Evolutionary conservation across 352 stramenopile species (phyloP).

Genomic region (Globisporangium nagaii): DNA sequence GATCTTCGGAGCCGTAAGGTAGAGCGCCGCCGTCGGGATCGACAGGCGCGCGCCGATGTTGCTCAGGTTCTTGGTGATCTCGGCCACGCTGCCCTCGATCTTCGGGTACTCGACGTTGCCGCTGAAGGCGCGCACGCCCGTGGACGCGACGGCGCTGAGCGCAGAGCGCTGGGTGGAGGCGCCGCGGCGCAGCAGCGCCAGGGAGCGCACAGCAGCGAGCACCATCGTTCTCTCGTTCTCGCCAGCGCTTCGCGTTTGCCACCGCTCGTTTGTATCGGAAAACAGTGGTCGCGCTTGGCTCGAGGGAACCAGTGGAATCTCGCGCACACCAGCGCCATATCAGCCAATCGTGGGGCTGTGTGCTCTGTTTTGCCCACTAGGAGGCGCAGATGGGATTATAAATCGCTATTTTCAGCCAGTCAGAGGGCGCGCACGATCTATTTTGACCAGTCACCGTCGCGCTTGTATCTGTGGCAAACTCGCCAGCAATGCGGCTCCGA

Average conservation of each 20-base stretch:
- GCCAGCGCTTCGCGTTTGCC: conserved; percentile 2
- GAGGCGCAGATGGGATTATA: too few species aligned
- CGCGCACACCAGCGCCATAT: too few species aligned
- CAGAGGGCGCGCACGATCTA: too few species aligned
- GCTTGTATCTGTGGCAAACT: too few species aligned
- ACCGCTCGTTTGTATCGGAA: neutral
- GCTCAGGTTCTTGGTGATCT: conserved; percentile 65
- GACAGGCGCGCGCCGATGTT: conserved; percentile 70
- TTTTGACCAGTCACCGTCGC: too few species aligned
- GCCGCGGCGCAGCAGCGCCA: conserved; percentile 9
- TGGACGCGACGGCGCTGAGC: neutral
- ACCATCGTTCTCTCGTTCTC: conserved; percentile 9
- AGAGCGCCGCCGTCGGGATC: conserved; percentile 70
- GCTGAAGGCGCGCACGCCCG: conserved; percentile 48
- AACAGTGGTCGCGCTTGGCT: neutral
- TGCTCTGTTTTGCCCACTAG: too few species aligned
- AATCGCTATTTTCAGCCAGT: neutral
- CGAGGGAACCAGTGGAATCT: conserved; percentile 1
- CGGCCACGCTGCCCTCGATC: conserved; percentile 62
- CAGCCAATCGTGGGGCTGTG: neutral
- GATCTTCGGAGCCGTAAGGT: conserved; percentile 80
- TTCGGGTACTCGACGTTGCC: conserved; percentile 81
- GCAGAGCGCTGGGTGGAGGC: neutral
- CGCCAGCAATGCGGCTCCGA: too few species aligned
- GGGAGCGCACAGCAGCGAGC: conserved; percentile 13